A percentile compares a stretch with the other conserved stretches of the same genome.
phyloP scores from a whole-genome alignment of 352 stramenopile species.

The Phytophthora brassicae region DNA sequence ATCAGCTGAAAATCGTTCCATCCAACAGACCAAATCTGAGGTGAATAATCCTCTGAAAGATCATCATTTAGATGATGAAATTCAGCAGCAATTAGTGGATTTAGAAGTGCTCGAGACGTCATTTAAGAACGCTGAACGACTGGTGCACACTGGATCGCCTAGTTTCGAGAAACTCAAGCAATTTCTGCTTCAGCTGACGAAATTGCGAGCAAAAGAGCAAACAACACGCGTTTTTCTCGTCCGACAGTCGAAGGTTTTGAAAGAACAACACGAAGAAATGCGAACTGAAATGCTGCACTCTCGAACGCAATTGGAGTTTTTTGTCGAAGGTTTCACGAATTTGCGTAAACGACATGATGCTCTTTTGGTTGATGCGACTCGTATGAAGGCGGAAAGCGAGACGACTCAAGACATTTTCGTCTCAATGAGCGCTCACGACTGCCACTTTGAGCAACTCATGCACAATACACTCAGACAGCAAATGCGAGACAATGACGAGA shows the following conservation, averaged over 20 bases:
- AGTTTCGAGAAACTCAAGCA: slow-evolving; percentile 80
- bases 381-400: slow-evolving; percentile 67
- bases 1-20: slow-evolving; percentile 1
- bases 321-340: slow-evolving; percentile 75
- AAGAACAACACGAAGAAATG: slow-evolving; percentile 56
- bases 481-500: slow-evolving; percentile 37
- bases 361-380: slow-evolving; percentile 51
- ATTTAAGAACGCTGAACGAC: slow-evolving; percentile 65
- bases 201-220: slow-evolving; percentile 63
- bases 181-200: slow-evolving; percentile 65
- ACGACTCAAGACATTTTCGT: slow-evolving; percentile 56
- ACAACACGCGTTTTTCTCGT: slow-evolving; percentile 55
- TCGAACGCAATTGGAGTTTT: slow-evolving; percentile 70
- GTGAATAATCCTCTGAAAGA: slow-evolving; percentile 54
- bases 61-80: slow-evolving; percentile 63
- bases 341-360: slow-evolving; percentile 64
- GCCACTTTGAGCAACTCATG: slow-evolving; percentile 55
- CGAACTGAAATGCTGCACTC: slow-evolving; percentile 64
- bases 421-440: slow-evolving; percentile 59
- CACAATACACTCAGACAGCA: slow-evolving; percentile 47
- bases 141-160: slow-evolving; percentile 52
- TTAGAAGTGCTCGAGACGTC: slow-evolving; percentile 49
- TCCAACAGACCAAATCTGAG: slow-evolving; percentile 14
- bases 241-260: slow-evolving; percentile 49
- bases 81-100: slow-evolving; percentile 40